phyloP scores from a whole-genome alignment of 257 asterid genomes.

The Solanum ossicruentum region DNA sequence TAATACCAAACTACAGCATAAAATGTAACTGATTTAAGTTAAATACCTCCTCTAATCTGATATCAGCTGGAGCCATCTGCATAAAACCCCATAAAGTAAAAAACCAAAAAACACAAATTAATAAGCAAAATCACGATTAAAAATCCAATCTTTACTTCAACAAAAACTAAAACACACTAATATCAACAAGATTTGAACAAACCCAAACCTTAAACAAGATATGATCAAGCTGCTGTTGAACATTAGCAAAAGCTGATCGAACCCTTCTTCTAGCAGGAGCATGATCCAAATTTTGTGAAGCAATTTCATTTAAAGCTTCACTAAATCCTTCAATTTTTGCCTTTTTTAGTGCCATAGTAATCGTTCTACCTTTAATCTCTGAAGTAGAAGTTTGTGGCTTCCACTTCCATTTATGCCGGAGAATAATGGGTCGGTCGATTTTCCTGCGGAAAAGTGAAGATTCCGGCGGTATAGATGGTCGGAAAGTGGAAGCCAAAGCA shows the following conservation, averaged over 20 bases:
- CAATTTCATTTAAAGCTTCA: constrained; percentile 68
- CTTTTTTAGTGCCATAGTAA: constrained; percentile 45
- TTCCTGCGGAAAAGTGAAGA: constrained; percentile 4
- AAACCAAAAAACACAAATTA: not conserved
- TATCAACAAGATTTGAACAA: not conserved
- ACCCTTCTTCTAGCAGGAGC: constrained; percentile 93
- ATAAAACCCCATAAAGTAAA: not conserved
- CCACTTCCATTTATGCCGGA: not conserved
- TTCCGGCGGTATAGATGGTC: constrained; percentile 14
- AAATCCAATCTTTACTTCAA: not conserved
- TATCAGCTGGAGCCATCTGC: constrained; percentile 89
- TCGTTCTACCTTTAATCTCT: constrained; percentile 1
- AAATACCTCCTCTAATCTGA: constrained; percentile 83
- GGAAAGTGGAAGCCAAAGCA: constrained; percentile 30
- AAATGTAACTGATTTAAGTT: not conserved
- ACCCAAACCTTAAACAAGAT: constrained; percentile 58
- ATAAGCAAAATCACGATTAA: not conserved
- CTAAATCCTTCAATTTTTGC: constrained; percentile 60
- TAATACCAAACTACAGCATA: not conserved
- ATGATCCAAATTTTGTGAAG: constrained; percentile 81
- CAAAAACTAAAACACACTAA: not conserved
- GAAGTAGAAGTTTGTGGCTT: constrained; percentile 3
- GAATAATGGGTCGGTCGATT: constrained; percentile 7
- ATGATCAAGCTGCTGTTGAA: constrained; percentile 80
- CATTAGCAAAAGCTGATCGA: constrained; percentile 58